A percentile compares a stretch with the other conserved stretches of the same genome.
Evolutionary conservation across 148 eudicot species (phyloP).

Genomic region (Fallopia convolvulus): DNA sequence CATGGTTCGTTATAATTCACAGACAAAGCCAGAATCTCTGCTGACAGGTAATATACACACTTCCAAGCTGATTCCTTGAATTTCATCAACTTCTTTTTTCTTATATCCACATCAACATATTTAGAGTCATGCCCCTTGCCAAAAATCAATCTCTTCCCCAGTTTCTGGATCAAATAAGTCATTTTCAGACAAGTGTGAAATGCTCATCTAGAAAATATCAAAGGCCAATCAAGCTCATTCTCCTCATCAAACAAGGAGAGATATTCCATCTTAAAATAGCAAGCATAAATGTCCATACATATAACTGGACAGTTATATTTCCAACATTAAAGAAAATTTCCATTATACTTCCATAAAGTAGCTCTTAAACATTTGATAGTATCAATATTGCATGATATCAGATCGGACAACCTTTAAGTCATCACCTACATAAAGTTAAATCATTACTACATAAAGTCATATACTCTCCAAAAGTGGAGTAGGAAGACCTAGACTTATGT

Average conservation of each 20-base stretch:
- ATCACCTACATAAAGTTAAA: no score
- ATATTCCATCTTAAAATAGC: neutral
- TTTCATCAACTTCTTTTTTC: constrained; percentile 57
- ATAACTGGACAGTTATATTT: neutral
- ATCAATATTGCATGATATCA: neutral
- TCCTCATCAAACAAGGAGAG: constrained; percentile 19
- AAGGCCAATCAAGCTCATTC: constrained; percentile 19
- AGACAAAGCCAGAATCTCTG: constrained; percentile 61
- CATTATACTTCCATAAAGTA: neutral
- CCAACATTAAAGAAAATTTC: neutral
- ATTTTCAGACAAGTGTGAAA: neutral
- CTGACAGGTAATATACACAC: constrained; percentile 78
- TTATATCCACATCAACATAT: constrained; percentile 35
- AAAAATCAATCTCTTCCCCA: constrained; percentile 59
- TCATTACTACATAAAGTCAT: neutral
- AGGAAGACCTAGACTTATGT: neutral
- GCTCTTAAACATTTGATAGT: neutral
- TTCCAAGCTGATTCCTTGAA: constrained; percentile 98
- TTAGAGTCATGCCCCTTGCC: constrained; percentile 37
- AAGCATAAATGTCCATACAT: neutral
- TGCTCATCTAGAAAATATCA: neutral
- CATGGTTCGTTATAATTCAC: constrained; percentile 82
- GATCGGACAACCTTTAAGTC: no score
- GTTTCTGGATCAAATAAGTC: constrained; percentile 51
- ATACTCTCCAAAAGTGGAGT: neutral